phyloP scores from a whole-genome alignment of 495 filamentous ascomycete genomes.

The Aspergillus leporis region DNA sequence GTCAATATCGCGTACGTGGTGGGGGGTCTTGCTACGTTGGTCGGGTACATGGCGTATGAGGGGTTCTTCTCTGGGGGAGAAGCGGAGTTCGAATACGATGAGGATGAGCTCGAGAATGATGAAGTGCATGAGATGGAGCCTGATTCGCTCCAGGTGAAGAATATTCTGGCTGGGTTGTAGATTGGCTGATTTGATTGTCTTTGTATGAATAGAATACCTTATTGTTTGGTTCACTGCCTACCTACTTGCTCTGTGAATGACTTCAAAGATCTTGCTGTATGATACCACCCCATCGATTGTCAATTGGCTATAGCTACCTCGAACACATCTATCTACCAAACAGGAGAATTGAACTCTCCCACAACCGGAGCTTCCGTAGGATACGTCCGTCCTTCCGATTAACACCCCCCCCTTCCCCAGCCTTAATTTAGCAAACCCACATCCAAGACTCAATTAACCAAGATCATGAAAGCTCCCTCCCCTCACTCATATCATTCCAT shows the following conservation, averaged over 20 bases:
- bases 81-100: constrained; percentile 23
- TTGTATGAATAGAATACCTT: not conserved
- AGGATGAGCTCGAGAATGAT: constrained; percentile 16
- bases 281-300: too few relatives aligned
- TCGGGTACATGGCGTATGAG: constrained; percentile 43
- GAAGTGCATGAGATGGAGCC: constrained; percentile 14
- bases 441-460: too few relatives aligned
- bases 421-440: too few relatives aligned
- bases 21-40: constrained; percentile 35
- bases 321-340: too few relatives aligned
- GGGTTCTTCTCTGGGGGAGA: constrained; percentile 29
- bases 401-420: too few relatives aligned
- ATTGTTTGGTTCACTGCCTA: not conserved
- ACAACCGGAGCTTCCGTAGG: too few relatives aligned
- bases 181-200: not conserved
- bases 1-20: constrained; percentile 40
- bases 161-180: constrained; percentile 23
- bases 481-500: too few relatives aligned
- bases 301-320: too few relatives aligned
- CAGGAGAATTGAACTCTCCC: too few relatives aligned
- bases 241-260: not conserved
- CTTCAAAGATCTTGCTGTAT: too few relatives aligned
- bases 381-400: too few relatives aligned
- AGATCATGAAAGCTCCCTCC: too few relatives aligned
- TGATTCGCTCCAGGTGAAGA: constrained; percentile 16